Percentiles rank a stretch among this genome's conserved stretches.
phyloP scores from a whole-genome alignment of 768 basidiomycete genomes.

The Termitomyces heimii region DNA sequence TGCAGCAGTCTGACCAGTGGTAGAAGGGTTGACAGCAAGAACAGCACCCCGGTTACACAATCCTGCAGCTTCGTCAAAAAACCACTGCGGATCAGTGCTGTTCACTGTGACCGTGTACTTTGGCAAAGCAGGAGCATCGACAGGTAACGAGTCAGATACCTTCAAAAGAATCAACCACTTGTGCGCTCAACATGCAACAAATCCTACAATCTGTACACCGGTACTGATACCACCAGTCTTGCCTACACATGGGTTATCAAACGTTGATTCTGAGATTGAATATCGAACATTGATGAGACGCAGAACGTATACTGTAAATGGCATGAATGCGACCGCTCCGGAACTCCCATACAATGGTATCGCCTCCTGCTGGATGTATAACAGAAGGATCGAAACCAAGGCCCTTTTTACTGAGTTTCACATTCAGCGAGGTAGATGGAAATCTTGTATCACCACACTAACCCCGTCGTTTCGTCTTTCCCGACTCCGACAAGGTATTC shows the following conservation, averaged over 20 bases:
- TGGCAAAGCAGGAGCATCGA: constrained; percentile 31
- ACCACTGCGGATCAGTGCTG: constrained; percentile 30
- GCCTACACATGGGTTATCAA: constrained; percentile 29
- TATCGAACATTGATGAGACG: neutral
- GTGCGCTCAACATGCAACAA: neutral
- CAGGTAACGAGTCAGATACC: constrained; percentile 23
- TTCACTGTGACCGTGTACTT: constrained; percentile 24
- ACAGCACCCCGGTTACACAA: constrained; percentile 31
- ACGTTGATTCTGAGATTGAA: constrained; percentile 26
- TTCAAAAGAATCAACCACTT: neutral
- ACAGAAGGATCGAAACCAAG: constrained; percentile 35
- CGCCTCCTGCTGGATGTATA: constrained; percentile 27
- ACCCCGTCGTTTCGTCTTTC: constrained; percentile 37
- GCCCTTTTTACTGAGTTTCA: constrained; percentile 28
- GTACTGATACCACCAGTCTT: constrained; percentile 26
- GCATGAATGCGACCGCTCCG: constrained; percentile 25
- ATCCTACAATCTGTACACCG: constrained; percentile 25
- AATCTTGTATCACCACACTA: constrained; percentile 6
- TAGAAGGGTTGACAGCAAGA: constrained; percentile 30
- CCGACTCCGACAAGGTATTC: constrained; percentile 32
- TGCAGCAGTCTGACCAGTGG: constrained; percentile 22
- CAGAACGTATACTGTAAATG: neutral
- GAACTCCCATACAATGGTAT: constrained; percentile 31
- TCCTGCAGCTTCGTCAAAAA: constrained; percentile 35
- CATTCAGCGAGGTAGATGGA: neutral